These are phyloP conservation scores for Digitaria exilis DNA, from an alignment of 202 grass and related monocot genomes.

Conservation along the genomic window DNA sequence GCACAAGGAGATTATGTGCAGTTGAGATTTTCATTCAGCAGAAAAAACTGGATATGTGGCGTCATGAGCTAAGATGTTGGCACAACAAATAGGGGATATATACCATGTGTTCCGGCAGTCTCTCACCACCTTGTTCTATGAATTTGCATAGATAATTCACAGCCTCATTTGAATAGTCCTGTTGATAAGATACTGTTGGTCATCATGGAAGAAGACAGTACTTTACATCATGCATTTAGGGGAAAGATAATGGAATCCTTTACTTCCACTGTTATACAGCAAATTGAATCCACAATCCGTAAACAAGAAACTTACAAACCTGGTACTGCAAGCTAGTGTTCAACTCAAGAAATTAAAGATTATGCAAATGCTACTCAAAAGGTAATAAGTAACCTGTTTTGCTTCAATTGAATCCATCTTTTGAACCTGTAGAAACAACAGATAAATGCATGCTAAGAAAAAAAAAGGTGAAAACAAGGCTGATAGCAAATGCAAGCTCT, in stretches of 20 bases:
- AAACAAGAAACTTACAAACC: neutral
- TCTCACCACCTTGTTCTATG: constrained; percentile 55
- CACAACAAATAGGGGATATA: constrained; percentile 1
- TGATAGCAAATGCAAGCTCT: neutral
- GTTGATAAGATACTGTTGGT: constrained; percentile 32
- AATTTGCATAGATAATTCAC: constrained; percentile 73
- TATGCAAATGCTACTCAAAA: neutral
- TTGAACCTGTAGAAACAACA: constrained; percentile 54
- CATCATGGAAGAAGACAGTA: neutral
- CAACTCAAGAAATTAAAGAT: neutral
- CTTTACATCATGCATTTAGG: neutral
- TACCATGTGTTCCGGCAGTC: constrained; percentile 59
- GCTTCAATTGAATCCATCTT: constrained; percentile 79
- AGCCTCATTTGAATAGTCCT: constrained; percentile 65
- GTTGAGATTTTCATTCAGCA: neutral
- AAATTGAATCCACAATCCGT: neutral
- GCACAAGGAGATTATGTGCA: neutral
- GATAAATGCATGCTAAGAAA: constrained; percentile 8
- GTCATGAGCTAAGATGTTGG: neutral
- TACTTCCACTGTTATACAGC: neutral
- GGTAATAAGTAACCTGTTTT: constrained; percentile 60
- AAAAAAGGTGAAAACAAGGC: neutral
- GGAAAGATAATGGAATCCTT: neutral
- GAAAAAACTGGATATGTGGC: neutral
- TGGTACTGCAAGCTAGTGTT: neutral